Conservation (phyloP, 108 stramenopile species). For the Nitzschia sp. region DNA sequence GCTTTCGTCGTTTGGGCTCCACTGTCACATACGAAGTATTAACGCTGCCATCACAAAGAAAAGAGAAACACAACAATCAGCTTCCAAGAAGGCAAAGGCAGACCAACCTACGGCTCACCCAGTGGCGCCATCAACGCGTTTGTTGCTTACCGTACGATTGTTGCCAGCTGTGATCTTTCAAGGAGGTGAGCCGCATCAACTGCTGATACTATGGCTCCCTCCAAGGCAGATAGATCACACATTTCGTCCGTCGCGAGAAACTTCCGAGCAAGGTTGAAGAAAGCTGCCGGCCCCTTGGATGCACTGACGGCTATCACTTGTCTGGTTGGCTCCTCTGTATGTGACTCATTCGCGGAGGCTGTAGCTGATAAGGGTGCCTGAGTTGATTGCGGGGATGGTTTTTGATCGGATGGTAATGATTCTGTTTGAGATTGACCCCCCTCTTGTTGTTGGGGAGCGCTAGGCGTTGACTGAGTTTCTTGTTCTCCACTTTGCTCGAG, state of each 20-base stretch:
- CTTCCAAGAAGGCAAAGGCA: too few relatives aligned
- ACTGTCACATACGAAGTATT: conserved; percentile 80
- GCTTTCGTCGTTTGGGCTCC: conserved; percentile 64
- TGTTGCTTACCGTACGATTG: conserved; percentile 63
- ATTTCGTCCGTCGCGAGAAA: conserved; percentile 82
- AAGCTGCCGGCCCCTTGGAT: conserved; percentile 79
- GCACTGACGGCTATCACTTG: conserved; percentile 89
- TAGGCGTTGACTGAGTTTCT: conserved; percentile 2
- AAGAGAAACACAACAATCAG: too few relatives aligned
- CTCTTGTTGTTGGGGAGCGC: not conserved
- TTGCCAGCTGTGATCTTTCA: conserved; percentile 79
- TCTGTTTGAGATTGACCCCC: not conserved
- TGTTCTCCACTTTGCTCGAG: not conserved
- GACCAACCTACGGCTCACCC: too few relatives aligned
- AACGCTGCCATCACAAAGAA: conserved; percentile 37
- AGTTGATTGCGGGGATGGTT: not conserved
- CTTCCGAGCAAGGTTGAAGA: conserved; percentile 82
- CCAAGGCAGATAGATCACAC: conserved; percentile 81
- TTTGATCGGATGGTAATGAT: conserved; percentile 1
- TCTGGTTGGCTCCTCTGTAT: conserved; percentile 30
- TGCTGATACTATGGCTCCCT: conserved; percentile 86
- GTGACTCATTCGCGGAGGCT: conserved; percentile 3
- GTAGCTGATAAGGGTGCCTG: not conserved
- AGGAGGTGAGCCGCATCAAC: conserved; percentile 86
- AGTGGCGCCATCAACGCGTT: not conserved